Conservation (phyloP, 1,284 basidiomycete species). For the Mycena sp. region DNA sequence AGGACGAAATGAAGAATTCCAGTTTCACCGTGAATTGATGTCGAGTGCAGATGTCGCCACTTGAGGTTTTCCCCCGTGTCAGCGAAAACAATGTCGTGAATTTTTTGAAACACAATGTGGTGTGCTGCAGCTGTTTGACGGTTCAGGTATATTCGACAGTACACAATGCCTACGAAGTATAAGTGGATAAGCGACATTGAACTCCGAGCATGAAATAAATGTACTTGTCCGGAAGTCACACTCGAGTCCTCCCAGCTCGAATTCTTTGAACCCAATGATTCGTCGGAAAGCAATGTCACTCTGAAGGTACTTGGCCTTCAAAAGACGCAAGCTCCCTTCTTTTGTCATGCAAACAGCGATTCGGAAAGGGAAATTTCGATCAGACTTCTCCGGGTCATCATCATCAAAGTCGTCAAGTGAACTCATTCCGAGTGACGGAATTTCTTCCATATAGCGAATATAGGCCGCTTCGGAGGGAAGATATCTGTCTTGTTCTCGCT, state of each 20-base stretch:
- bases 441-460: constrained; percentile 27
- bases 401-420: constrained; percentile 30
- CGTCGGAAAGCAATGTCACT: constrained; percentile 32
- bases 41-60: constrained; percentile 3
- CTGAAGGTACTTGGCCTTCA: constrained; percentile 30
- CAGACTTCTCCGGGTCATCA: not conserved
- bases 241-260: constrained; percentile 29
- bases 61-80: not conserved
- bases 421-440: constrained; percentile 1
- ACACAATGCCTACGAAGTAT: not conserved
- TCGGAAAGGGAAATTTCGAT: not conserved
- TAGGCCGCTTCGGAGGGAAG: constrained; percentile 16
- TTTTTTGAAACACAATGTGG: not conserved
- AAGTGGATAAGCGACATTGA: too few species aligned
- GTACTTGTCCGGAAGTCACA: constrained; percentile 23
- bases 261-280: constrained; percentile 30
- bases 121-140: constrained; percentile 1
- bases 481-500: constrained; percentile 17
- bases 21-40: not conserved
- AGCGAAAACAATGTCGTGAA: constrained; percentile 6
- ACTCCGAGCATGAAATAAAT: not conserved
- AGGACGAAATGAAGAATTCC: not conserved
- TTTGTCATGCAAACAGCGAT: constrained; percentile 30
- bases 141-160: not conserved
- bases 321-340: constrained; percentile 26